phyloP scores from a whole-genome alignment of 257 asterid genomes.

The Parsonsia alboflavescens region DNA sequence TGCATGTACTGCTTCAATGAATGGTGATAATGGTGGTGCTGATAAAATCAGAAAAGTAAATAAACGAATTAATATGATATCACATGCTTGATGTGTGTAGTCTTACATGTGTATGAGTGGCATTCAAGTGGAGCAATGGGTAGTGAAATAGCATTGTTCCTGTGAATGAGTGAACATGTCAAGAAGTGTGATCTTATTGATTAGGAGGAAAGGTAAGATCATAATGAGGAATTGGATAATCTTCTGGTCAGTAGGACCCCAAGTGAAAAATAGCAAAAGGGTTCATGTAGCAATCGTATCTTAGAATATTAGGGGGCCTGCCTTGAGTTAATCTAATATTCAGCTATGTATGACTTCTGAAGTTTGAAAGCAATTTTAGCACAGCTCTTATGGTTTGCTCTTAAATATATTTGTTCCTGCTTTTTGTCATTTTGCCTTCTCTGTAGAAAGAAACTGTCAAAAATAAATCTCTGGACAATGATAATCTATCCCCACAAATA shows the following conservation, averaged over 20 bases:
- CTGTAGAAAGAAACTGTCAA: not conserved
- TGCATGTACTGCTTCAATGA: not conserved
- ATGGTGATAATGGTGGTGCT: not conserved
- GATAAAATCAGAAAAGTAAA: not conserved
- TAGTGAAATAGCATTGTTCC: not conserved
- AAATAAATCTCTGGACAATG: not conserved
- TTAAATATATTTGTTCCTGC: not conserved
- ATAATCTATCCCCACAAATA: not conserved
- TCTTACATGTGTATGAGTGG: not conserved
- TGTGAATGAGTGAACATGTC: not conserved
- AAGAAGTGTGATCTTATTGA: not conserved
- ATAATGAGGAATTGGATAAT: too few species aligned
- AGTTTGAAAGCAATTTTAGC: not conserved
- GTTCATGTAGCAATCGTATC: not conserved
- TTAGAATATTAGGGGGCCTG: not conserved
- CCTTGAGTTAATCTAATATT: not conserved
- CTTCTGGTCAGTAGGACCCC: too few species aligned
- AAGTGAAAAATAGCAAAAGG: not conserved
- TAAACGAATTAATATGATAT: not conserved
- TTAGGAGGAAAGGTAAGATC: not conserved
- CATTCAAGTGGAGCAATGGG: not conserved
- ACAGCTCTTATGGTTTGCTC: not conserved
- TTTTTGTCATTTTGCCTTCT: not conserved
- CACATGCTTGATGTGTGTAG: not conserved
- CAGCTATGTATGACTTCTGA: not conserved